Base-by-base conservation (phyloP, 768 basidiomycete genomes). In the Kwoniella sp. region DNA sequence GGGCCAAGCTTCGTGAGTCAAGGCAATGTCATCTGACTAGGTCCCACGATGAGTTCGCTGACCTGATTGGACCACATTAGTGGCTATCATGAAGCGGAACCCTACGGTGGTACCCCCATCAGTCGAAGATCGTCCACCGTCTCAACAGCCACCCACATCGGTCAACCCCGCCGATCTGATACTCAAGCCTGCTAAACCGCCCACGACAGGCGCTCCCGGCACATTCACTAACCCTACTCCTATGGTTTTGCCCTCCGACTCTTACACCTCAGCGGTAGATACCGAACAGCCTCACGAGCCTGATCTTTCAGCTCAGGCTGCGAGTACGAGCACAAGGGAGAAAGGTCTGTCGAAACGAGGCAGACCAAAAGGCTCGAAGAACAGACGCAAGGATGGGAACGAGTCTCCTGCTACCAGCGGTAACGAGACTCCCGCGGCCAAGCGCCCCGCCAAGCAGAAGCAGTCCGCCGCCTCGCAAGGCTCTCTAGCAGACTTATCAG, bases 1-100 rank as follows among this genome's bases (percentile, higher is more conserved):
- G 73, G 73, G 61, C 63, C 9, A 72, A 67, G 58, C 58, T 74
- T 3, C 30, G 71, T 73, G 41, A 61, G 71, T 68, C n/a, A n/a
- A n/a, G n/a, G n/a, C n/a, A n/a, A n/a, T n/a, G n/a, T n/a, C n/a
- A n/a, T n/a, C n/a, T n/a, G n/a, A n/a, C n/a, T n/a, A n/a, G n/a
- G n/a, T n/a, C n/a, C n/a, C n/a, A n/a, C n/a, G n/a, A n/a, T n/a
- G n/a, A n/a, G n/a, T n/a, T n/a, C n/a, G n/a, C n/a, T 47, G 25
- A 30, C 41, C 23, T 5, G 8, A 22, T 13, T 22, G 9, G 25
- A 29, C 15, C 4, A 5, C 31, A 12, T 15, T 51, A 69, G 68
- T 72, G 50, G 58, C 65, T 4, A 61, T 72, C 31, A 65, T 72
- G 57, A 51, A 60, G 11, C 22, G 50, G 1, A 72, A 72, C 51